Percentiles rank a stretch among this genome's conserved stretches.
phyloP scores from a whole-genome alignment of 2,329 filamentous ascomycete genomes.

The Exophiala aquamarina region DNA sequence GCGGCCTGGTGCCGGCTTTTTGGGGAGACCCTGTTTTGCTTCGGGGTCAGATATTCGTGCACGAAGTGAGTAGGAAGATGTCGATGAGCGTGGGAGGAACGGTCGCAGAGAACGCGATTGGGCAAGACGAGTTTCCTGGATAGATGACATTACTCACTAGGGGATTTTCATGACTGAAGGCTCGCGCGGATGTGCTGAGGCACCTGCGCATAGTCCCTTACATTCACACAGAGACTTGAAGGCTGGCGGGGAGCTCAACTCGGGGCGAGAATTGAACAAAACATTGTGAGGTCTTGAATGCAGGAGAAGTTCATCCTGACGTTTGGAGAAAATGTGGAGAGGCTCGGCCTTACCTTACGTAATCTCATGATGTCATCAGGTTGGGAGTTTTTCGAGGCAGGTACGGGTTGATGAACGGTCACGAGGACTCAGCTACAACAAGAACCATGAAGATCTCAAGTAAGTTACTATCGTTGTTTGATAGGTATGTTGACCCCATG shows the following conservation, averaged over 20 bases:
- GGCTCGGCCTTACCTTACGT: no score
- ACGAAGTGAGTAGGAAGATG: background rate
- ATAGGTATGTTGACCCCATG: no score
- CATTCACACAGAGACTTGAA: background rate
- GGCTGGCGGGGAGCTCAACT: no score
- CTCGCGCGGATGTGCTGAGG: slow-evolving; percentile 27
- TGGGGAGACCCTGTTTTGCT: slow-evolving; percentile 71
- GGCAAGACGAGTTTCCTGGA: background rate
- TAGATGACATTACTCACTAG: slow-evolving; percentile 55
- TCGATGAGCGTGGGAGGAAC: background rate
- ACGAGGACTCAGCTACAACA: no score
- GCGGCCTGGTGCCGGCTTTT: slow-evolving; percentile 32
- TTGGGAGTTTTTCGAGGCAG: no score
- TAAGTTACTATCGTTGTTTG: no score
- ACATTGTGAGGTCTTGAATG: no score
- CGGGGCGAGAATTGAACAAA: no score
- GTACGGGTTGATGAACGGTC: no score
- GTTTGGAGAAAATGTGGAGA: background rate
- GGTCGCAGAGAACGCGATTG: background rate
- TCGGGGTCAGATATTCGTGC: background rate
- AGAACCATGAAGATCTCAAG: no score
- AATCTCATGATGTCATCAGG: no score
- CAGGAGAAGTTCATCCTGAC: background rate
- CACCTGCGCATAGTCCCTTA: slow-evolving; percentile 27
- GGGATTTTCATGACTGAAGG: slow-evolving; percentile 74